Base-by-base conservation (phyloP, 192 early-diverging fungal genomes). In the Helicostylum pulchrum region DNA sequence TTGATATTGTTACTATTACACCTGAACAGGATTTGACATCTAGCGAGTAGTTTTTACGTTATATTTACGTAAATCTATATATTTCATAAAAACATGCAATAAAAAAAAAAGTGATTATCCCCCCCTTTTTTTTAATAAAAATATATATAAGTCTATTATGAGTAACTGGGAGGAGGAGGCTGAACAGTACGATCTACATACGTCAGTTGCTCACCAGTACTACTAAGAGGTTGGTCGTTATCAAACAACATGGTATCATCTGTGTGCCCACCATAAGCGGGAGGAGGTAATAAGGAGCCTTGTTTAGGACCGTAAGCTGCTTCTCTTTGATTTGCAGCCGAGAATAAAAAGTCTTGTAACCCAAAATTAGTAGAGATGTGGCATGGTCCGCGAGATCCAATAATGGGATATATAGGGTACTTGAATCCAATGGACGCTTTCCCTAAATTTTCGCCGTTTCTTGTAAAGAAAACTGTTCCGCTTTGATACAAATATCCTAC, bases 391-490 rank as follows among this genome's bases (percentile, higher is more conserved):
- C 72, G 77, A 2, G 83, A 77, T 6, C 80, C 80, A 14, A 84
- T 76, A 1, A 77, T 75, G 0, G 83, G 83, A 57, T 88, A 90
- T 30, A 88, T 50, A 62, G 88, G 85, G 67, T 82, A 86, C 36
- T 82, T 77, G 72, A 87, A 82, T 26, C 88, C 88, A 32, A 86
- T 88, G 19, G 78, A 80, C 60, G 87, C 83, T 45, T 86, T 83
- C 52, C 84, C 85, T 62, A 84, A 79, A 17, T 81, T 71, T 61
- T 85, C 85, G 26, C 88, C 88, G 60, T 90, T 90, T 34, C 87
- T 77, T 20, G 88, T 88, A 49, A 88, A 90, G 74, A 86, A 90
- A 30, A 90, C 80, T 7, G 83, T 82, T 50, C 87, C 87, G 66
- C 77, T 84, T 51, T 83, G 77, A 51, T 85, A 84, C 46, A 87